Percentiles rank a stretch among this genome's conserved stretches.
These are phyloP conservation scores for Haplosporangium sp. DNA, from an alignment of 371 early-diverging fungal genomes.

Conservation along the genomic window DNA sequence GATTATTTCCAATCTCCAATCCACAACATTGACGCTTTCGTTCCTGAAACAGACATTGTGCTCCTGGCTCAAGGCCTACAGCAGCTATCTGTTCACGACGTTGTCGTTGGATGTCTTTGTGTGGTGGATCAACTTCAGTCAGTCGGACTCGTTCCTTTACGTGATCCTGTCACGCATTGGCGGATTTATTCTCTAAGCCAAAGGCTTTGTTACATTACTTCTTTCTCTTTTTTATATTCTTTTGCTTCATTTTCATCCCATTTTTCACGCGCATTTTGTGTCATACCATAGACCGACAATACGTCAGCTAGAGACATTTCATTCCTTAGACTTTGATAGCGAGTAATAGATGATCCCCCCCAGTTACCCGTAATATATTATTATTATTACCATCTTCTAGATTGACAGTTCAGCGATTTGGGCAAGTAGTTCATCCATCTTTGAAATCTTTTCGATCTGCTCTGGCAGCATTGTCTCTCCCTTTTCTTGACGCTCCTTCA, in stretches of 20 bases:
- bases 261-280: too few relatives aligned
- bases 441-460: constrained; percentile 58
- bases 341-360: too few relatives aligned
- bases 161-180: constrained; percentile 13
- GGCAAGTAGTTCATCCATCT: constrained; percentile 46
- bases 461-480: constrained; percentile 56
- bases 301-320: too few relatives aligned
- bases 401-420: constrained; percentile 49
- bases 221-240: constrained; percentile 1
- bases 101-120: constrained; percentile 40
- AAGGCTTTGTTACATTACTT: not conserved
- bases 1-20: constrained; percentile 8
- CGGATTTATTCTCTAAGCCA: not conserved
- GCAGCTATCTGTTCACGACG: constrained; percentile 24
- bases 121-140: constrained; percentile 42
- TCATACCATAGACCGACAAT: constrained; percentile 7
- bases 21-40: constrained; percentile 4
- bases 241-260: not conserved
- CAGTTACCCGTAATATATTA: not conserved
- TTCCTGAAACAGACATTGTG: constrained; percentile 18
- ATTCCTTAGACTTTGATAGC: too few relatives aligned
- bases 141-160: constrained; percentile 24
- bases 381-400: not conserved
- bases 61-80: constrained; percentile 37
- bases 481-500: constrained; percentile 56